phyloP scores from a whole-genome alignment of 768 basidiomycete species.

The Russula foetens region DNA sequence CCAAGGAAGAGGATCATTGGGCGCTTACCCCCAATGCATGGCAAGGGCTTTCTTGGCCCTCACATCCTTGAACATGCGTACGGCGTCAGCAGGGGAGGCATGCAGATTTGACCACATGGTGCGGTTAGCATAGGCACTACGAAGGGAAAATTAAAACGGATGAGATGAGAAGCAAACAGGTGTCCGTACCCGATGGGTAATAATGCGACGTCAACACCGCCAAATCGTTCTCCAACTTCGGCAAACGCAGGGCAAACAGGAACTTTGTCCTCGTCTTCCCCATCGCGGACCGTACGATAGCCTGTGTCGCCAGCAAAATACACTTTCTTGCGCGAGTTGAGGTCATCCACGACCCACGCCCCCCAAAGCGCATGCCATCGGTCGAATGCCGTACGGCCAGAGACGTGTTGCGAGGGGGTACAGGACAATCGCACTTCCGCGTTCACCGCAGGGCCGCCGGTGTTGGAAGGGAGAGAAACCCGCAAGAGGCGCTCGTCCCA shows the following conservation, averaged over 20 bases:
- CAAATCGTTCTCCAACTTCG: constrained; percentile 56
- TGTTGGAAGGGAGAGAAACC: constrained; percentile 23
- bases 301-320: constrained; percentile 71
- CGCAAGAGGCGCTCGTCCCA: constrained; percentile 32
- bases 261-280: constrained; percentile 40
- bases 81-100: constrained; percentile 59
- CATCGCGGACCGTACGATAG: constrained; percentile 40
- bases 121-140: constrained; percentile 52
- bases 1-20: neutral
- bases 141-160: constrained; percentile 12
- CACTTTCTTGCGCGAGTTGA: constrained; percentile 38
- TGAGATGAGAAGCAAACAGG: neutral
- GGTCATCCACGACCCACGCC: constrained; percentile 54
- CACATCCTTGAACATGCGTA: constrained; percentile 59
- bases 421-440: constrained; percentile 42
- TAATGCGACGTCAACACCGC: constrained; percentile 58
- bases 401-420: constrained; percentile 60
- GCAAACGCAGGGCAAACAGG: constrained; percentile 66
- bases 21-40: constrained; percentile 59
- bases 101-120: constrained; percentile 46
- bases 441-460: neutral
- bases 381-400: constrained; percentile 42
- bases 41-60: constrained; percentile 51
- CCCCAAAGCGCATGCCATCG: constrained; percentile 55
- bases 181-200: constrained; percentile 54